Evolutionary conservation across 179 eudicot genomes (phyloP).

Genomic region (Beta corolliflora): DNA sequence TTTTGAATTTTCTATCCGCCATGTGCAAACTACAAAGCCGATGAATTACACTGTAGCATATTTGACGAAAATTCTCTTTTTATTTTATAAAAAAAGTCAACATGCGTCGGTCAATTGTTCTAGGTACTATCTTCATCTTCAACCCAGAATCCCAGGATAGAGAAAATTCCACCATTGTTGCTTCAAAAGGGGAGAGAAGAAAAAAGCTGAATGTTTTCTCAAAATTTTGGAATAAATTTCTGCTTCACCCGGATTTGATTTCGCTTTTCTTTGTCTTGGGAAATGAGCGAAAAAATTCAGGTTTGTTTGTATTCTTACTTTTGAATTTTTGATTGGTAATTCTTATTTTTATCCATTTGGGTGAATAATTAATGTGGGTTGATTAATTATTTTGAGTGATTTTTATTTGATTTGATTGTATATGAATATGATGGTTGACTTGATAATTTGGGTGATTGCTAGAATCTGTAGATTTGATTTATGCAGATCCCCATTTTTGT

Average conservation of each 20-base stretch:
- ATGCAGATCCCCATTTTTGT: no score
- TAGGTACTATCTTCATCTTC: neutral
- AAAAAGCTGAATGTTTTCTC: neutral
- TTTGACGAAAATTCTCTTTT: neutral
- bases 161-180: constrained; percentile 19
- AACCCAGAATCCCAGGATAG: constrained; percentile 1
- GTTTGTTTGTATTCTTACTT: neutral
- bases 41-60: constrained; percentile 1
- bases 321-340: neutral
- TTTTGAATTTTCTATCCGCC: constrained; percentile 2
- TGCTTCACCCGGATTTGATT: neutral
- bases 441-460: no score
- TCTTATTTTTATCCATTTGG: neutral
- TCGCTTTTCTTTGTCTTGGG: neutral
- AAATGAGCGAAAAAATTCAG: neutral
- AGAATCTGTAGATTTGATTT: no score
- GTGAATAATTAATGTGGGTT: neutral
- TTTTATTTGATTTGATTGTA: no score
- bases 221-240: neutral
- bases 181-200: neutral
- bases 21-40: constrained; percentile 8
- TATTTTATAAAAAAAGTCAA: constrained; percentile 2
- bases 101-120: neutral
- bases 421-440: no score
- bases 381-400: no score